Evolutionary conservation across 495 filamentous ascomycete species (phyloP), one percentile per base, ranked within the genome.

Genomic region (Neurospora pannonica): DNA sequence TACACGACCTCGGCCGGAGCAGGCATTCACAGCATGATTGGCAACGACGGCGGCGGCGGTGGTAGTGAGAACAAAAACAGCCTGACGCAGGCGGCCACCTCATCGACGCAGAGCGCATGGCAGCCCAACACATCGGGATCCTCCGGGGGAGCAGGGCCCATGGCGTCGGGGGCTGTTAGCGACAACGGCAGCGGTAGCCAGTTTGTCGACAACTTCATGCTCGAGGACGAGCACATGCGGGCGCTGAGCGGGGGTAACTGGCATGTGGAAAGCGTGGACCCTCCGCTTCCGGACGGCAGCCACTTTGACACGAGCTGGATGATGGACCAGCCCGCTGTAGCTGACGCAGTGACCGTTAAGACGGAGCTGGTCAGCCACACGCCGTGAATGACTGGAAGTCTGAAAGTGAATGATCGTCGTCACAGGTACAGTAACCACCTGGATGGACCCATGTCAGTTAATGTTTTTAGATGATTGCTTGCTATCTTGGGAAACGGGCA

Each of bases 261-360:
- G 54, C 54, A 67, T 34, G 54, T 67, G 31, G 28, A 34, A 67
- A 67, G 28, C 15, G 54, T 67, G 28, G 54, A 67, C 54, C 54
- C 54, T 67, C 54, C 54, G 54, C 54, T 67, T 34, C 40, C 74
- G n/a, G 80, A 80, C 4, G 48, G 54, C 15, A 72, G 71, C 24
- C 76, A 79, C 37, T 78, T 79, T 37, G 79, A 80, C 36, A 74
- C 67, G 43, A 77, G 71, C 69, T 81, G 79, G 79, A 67, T 67
- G 28, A 67, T 28, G 54, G 54, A 67, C 28, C 54, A 67, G 15
- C 54, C 54, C 24, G 15, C 28, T 17, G 54, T 36, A 17, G 54
- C 54, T 36, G 54, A 67, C 2, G 28, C 54, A 15, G 24, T 67
- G n/a, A n/a, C n/a, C 24, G 54, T 67, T 13, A 67, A 67, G 54